Percentiles rank a stretch among this genome's conserved stretches.
Evolutionary conservation across 140 eudicot genomes (phyloP).

Genomic region (Ambrosia hybrid): DNA sequence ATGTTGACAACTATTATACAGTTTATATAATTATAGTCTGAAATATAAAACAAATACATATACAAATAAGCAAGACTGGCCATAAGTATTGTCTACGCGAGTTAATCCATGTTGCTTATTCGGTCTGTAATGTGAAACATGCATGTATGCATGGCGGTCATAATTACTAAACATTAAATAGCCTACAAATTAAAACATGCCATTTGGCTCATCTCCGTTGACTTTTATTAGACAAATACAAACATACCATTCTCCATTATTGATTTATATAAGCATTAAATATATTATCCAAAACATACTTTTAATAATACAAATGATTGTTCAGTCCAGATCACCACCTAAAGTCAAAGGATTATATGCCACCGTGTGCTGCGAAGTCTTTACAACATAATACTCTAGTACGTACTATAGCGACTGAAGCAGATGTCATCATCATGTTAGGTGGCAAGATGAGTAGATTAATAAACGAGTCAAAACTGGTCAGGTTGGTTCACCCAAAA

Average conservation of each 20-base stretch:
- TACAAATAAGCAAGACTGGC: slow-evolving; percentile 4
- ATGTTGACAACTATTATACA: neutral
- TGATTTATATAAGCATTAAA: neutral
- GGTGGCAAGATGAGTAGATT: neutral
- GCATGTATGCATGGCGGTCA: neutral
- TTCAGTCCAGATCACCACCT: neutral
- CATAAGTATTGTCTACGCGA: neutral
- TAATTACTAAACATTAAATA: slow-evolving; percentile 3
- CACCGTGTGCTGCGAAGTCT: neutral
- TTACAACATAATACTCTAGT: neutral
- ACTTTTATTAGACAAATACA: neutral
- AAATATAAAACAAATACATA: neutral
- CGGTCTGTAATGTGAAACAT: neutral
- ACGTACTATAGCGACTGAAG: neutral
- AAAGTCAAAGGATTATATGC: neutral
- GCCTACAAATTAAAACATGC: slow-evolving; percentile 9
- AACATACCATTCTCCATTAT: slow-evolving; percentile 4
- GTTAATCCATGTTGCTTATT: neutral
- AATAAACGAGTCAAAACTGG: neutral
- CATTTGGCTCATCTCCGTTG: neutral
- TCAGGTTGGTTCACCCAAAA: neutral
- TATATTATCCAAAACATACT: neutral
- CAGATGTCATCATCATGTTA: neutral
- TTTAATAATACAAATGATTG: neutral
- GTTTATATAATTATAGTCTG: neutral